phyloP scores from a whole-genome alignment of 768 basidiomycete genomes.

The Leccinum subgranulosum region DNA sequence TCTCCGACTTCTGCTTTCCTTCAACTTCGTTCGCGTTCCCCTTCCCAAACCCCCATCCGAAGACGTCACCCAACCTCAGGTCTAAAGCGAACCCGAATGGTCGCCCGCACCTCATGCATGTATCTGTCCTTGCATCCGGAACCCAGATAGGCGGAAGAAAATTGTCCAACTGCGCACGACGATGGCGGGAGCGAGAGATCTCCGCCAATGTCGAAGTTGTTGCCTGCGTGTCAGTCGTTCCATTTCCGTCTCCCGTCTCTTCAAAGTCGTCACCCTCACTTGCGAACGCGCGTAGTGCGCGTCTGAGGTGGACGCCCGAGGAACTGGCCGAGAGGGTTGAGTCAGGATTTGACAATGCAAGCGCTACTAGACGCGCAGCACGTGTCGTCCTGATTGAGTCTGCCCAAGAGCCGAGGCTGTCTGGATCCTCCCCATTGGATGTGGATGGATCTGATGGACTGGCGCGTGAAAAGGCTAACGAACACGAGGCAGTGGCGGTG shows the following conservation, averaged over 20 bases:
- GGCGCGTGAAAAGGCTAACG: background rate
- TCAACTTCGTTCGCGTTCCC: constrained; percentile 37
- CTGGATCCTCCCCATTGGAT: background rate
- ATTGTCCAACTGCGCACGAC: constrained; percentile 35
- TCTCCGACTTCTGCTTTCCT: constrained; percentile 11
- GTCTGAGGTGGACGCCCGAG: constrained; percentile 72
- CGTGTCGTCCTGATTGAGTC: constrained; percentile 68
- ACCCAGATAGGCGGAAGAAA: constrained; percentile 94
- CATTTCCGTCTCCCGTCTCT: constrained; percentile 40
- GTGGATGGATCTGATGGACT: constrained; percentile 2
- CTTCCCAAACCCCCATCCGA: constrained; percentile 26
- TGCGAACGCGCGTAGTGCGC: constrained; percentile 74
- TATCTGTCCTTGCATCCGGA: constrained; percentile 77
- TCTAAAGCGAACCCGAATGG: constrained; percentile 56
- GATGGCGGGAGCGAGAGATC: constrained; percentile 8
- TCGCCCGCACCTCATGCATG: constrained; percentile 81
- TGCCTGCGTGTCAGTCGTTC: background rate
- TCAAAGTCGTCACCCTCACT: constrained; percentile 35
- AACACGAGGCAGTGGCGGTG: background rate
- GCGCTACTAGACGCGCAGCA: constrained; percentile 60
- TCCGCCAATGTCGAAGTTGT: background rate
- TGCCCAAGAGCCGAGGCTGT: constrained; percentile 57
- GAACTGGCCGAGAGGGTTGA: constrained; percentile 79
- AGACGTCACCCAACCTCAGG: constrained; percentile 23
- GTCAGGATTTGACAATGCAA: constrained; percentile 71